A percentile compares a stretch with the other conserved stretches of the same genome.
Conservation (phyloP, 441 rosid genomes). For the Populus tomentosa region DNA sequence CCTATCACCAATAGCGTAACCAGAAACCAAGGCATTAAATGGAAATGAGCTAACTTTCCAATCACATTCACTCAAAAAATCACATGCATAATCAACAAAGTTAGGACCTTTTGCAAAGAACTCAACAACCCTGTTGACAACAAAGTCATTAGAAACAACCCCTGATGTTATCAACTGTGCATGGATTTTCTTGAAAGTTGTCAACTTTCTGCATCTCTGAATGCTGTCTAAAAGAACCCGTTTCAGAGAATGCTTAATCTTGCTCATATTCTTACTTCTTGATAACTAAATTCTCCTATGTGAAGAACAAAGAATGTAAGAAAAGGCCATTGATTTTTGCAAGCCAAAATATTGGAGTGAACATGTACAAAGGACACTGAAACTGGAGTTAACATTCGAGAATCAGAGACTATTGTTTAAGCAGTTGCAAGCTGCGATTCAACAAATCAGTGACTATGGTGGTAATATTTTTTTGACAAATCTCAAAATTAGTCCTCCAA, state of each 20-base stretch:
- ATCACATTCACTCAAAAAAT: conserved; percentile 20
- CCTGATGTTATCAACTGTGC: conserved; percentile 23
- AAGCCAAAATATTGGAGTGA: background rate
- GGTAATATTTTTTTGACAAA: background rate
- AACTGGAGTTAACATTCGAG: background rate
- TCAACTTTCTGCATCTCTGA: conserved; percentile 25
- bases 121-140: conserved; percentile 24
- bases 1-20: conserved; percentile 27
- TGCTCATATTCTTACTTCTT: background rate
- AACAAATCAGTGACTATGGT: background rate
- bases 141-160: conserved; percentile 17
- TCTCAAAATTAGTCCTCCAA: background rate
- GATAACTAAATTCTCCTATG: background rate
- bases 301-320: background rate
- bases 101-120: conserved; percentile 28
- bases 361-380: background rate
- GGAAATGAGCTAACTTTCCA: conserved; percentile 22
- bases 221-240: conserved; percentile 17
- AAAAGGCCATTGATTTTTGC: background rate
- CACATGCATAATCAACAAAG: conserved; percentile 22
- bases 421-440: background rate
- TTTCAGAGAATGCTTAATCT: background rate
- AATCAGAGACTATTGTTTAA: background rate
- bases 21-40: conserved; percentile 33
- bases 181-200: conserved; percentile 33